Evolutionary conservation across 148 eudicot species (phyloP), one percentile per base, ranked within the genome.

Genomic region (Polygonum maritimum): DNA sequence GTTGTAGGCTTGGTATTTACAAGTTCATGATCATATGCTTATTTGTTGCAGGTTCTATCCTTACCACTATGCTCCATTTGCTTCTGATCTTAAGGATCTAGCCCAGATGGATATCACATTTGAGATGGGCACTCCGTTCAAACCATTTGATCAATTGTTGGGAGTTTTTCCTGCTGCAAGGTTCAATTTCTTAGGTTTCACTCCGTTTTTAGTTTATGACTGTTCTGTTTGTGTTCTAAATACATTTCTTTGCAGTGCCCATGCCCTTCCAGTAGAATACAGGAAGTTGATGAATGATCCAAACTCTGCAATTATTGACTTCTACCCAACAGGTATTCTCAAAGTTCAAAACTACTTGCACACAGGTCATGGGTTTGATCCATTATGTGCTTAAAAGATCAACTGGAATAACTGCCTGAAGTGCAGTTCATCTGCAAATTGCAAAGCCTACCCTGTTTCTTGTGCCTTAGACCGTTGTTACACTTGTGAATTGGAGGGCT

Each of bases 111-210:
- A 91, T 80, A 88, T 95, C 76, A 84, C 78, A 54, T 95, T 92
- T 88, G 92, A 92, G 71, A 77, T 90, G 63, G 99, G 99, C 49
- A 77, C 88, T 49, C 98, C 98, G 55, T 95, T 95, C 82, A 95
- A 92, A 80, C 99, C 99, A 70, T 92, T 95, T 74, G 90, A 92
- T 87, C 98, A 95, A 79, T 85, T 95, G 40, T 80, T 95, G 82
- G 99, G 97, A 60, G 99, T 95, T 81, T 92, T 95, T 69, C 99
- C 99, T 36, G 98, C 98, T 76, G 98, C 99, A 71, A 95, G 99
- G 99, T 95, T 85, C 54, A 67, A 49, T 55, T 69, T 35, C 45
- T 73, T 44, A 38, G 60, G 55, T 2, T 62, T 51, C 80, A 0
- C 65, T 33, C 48, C 65, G 38, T 75, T 52, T 71, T 72, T 69